Evolutionary conservation across 192 early-diverging fungal genomes (phyloP).

Genomic region (Bifiguratus adelaidae): DNA sequence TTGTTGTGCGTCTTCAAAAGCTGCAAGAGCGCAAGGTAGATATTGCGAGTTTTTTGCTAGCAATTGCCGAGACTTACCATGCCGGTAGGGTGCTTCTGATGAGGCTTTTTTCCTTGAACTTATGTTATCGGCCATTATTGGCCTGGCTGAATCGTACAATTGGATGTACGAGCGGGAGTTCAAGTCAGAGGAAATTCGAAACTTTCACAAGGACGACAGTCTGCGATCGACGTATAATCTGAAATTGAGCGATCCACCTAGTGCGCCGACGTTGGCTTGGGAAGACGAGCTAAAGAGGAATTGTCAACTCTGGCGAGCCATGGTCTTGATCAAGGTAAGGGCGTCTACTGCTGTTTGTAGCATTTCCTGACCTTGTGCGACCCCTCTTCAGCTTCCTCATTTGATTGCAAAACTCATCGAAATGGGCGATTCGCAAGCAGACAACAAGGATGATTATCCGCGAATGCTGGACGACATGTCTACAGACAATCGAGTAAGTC

Average conservation of each 20-base stretch:
- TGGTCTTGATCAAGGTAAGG: slow-evolving; percentile 21
- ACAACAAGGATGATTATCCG: not conserved
- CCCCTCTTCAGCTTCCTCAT: not conserved
- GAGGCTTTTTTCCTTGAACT: slow-evolving; percentile 28
- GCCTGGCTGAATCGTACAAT: slow-evolving; percentile 25
- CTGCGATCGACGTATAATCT: not conserved
- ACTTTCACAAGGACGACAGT: not conserved
- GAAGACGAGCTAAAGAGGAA: slow-evolving; percentile 9
- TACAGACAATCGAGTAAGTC: no score
- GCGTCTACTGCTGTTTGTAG: not conserved
- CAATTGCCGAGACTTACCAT: not conserved
- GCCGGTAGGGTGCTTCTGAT: slow-evolving; percentile 20
- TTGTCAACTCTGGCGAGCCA: slow-evolving; percentile 16
- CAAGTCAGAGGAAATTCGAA: no score
- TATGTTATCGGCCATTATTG: slow-evolving; percentile 25
- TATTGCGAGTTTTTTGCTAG: not conserved
- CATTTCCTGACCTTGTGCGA: not conserved
- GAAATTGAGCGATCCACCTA: not conserved
- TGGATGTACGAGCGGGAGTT: no score
- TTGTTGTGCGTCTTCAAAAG: slow-evolving; percentile 18
- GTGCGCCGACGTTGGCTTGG: not conserved
- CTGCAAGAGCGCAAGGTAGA: slow-evolving; percentile 20
- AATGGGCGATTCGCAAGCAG: not conserved
- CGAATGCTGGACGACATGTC: not conserved
- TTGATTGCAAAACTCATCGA: not conserved